A percentile compares a stretch with the other conserved stretches of the same genome.
Evolutionary conservation across 2,329 filamentous ascomycete genomes (phyloP).

Genomic region (Botryotinia globosa): DNA sequence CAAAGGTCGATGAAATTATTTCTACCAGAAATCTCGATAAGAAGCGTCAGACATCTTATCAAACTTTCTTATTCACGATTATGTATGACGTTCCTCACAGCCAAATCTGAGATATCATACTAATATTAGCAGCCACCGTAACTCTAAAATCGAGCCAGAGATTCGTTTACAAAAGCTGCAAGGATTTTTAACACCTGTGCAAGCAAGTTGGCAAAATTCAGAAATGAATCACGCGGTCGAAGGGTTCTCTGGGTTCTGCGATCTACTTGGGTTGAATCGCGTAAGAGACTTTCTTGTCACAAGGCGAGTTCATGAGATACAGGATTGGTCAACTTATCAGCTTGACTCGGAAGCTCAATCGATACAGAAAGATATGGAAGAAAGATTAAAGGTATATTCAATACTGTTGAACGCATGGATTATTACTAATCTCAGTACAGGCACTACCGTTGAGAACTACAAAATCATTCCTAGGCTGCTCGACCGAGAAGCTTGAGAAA

Average conservation of each 20-base stretch:
- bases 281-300: slow-evolving; percentile 75
- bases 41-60: slow-evolving; percentile 80
- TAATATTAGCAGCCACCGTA: slow-evolving; percentile 64
- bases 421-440: slow-evolving; percentile 21
- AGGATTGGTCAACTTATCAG: slow-evolving; percentile 77
- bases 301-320: slow-evolving; percentile 69
- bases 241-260: slow-evolving; percentile 75
- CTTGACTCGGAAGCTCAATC: slow-evolving; percentile 77
- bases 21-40: slow-evolving; percentile 72
- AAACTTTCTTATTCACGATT: slow-evolving; percentile 90
- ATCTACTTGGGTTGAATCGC: slow-evolving; percentile 73
- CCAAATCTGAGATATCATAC: background rate
- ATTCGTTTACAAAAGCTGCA: slow-evolving; percentile 69
- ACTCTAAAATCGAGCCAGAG: slow-evolving; percentile 68
- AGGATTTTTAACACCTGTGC: slow-evolving; percentile 79
- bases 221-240: slow-evolving; percentile 66
- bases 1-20: slow-evolving; percentile 77
- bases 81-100: slow-evolving; percentile 51
- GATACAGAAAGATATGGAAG: slow-evolving; percentile 75
- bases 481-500: slow-evolving; percentile 83
- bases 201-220: slow-evolving; percentile 73
- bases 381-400: slow-evolving; percentile 61
- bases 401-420: background rate
- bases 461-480: slow-evolving; percentile 88
- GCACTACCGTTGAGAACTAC: slow-evolving; percentile 80